Evolutionary conservation across 805 yeast species (phyloP).

Genomic region (Starmerella powellii): DNA sequence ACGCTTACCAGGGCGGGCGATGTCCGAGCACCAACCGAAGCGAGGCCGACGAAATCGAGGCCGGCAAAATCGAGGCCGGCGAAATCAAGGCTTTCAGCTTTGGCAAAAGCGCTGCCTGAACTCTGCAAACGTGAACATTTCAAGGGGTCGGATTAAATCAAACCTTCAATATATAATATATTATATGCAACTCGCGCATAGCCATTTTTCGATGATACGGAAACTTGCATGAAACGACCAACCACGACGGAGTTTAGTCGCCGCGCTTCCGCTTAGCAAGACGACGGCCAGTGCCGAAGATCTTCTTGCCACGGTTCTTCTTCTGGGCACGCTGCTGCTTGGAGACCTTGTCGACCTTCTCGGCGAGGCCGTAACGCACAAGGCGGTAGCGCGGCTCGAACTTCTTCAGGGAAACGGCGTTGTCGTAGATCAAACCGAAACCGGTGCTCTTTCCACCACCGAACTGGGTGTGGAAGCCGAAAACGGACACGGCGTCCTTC

Average conservation of each 20-base stretch:
- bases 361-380: constrained; percentile 96
- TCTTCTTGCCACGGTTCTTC: constrained; percentile 98
- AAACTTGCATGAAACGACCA: neutral
- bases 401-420: constrained; percentile 93
- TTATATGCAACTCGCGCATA: constrained; percentile 13
- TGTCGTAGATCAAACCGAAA: constrained; percentile 97
- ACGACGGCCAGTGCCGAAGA: constrained; percentile 95
- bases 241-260: constrained; percentile 10
- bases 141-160: too few species aligned
- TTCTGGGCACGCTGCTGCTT: constrained; percentile 99
- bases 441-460: constrained; percentile 99
- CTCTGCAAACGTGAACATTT: too few species aligned
- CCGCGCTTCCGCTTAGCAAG: constrained; percentile 53
- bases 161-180: constrained; percentile 9
- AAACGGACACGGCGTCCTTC: constrained; percentile 90
- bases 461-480: constrained; percentile 98
- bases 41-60: too few species aligned
- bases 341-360: constrained; percentile 91
- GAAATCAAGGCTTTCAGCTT: too few species aligned
- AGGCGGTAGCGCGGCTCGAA: constrained; percentile 99
- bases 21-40: too few species aligned
- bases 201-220: constrained; percentile 1
- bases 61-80: too few species aligned
- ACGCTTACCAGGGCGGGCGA: too few species aligned
- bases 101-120: neutral